Conservation (phyloP, 257 asterid species). For the Solanum stenotomum region DNA sequence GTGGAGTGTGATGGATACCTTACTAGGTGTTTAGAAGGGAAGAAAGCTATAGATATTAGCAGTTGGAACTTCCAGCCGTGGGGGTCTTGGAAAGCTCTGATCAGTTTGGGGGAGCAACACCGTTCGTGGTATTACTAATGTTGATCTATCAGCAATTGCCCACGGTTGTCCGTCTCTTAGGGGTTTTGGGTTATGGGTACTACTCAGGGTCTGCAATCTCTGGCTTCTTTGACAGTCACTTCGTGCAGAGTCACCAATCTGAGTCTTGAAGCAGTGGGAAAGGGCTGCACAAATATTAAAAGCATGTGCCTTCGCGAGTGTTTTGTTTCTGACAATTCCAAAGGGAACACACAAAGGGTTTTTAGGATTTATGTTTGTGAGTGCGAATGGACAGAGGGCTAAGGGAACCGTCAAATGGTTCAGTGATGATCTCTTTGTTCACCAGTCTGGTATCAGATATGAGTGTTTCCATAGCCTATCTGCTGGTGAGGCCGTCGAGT, state of each 20-base stretch:
- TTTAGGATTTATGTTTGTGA: too few relatives aligned
- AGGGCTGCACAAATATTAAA: slow-evolving; percentile 52
- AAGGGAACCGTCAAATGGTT: too few relatives aligned
- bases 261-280: slow-evolving; percentile 64
- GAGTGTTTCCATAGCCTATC: too few relatives aligned
- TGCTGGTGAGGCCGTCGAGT: too few relatives aligned
- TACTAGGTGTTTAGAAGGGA: slow-evolving; percentile 77
- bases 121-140: slow-evolving; percentile 42
- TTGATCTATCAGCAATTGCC: slow-evolving; percentile 64
- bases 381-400: too few relatives aligned
- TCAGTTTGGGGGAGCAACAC: slow-evolving; percentile 55
- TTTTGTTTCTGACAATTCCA: slow-evolving; percentile 36
- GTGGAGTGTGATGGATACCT: slow-evolving; percentile 64
- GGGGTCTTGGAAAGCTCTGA: slow-evolving; percentile 85
- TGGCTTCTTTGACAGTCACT: slow-evolving; percentile 50
- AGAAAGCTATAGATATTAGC: slow-evolving; percentile 81
- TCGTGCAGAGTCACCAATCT: slow-evolving; percentile 61
- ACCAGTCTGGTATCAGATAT: too few relatives aligned
- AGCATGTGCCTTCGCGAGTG: slow-evolving; percentile 51
- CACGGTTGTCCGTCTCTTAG: slow-evolving; percentile 82
- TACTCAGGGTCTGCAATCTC: slow-evolving; percentile 44
- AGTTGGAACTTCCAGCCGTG: slow-evolving; percentile 73
- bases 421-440: too few relatives aligned
- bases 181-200: slow-evolving; percentile 96
- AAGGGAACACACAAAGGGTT: too few relatives aligned